Evolutionary conservation across 306 rosid genomes (phyloP), one percentile per base, ranked within the genome.

Genomic region (Fagus crenata): DNA sequence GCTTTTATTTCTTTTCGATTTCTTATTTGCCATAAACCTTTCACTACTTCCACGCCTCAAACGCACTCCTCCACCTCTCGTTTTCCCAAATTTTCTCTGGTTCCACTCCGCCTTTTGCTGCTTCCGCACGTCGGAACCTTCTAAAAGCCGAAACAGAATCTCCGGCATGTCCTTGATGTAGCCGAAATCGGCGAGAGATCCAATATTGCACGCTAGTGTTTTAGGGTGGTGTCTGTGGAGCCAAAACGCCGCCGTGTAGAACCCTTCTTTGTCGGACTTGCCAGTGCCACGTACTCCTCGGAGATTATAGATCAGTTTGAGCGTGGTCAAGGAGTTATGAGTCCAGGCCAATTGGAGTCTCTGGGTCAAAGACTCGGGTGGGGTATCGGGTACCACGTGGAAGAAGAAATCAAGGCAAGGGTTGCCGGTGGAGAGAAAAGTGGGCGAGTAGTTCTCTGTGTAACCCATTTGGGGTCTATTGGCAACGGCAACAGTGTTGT

Each of bases 111-210:
- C 1, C 43, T 85, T 90, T 13, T 82, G 93, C 0, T 1, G 36
- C 28, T 33, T 0, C 8, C 96, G 79, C 2, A 72, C 85, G 0
- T 83, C 83, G 5, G 83, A 46, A 8, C 96, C 93, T 55, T 89
- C 84, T 0, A 90, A 81, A 49, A 88, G 81, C 28, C 93, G 83
- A 75, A 82, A 88, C 2, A 92, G 90, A 69, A 92, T 84, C 79
- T 92, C 93, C 6, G 89, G 96, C 18, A 92, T 83, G 73, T 92
- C 97, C 73, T 92, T 90, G 79, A 90, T 86, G 83, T 84, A 89
- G 0, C 97, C 96, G 67, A 92, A 92, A 1, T 75, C 84, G 4
- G 89, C 90, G 4, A 92, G 80, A 8, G 90, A 77, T 14, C 84
- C 74, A 33, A 90, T 58, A 43, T 90, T 92, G 80, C 61, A 71